Percentiles rank a stretch among this genome's conserved stretches.
phyloP scores from a whole-genome alignment of 1,139 yeast species.

The Pichiaceae sp. region DNA sequence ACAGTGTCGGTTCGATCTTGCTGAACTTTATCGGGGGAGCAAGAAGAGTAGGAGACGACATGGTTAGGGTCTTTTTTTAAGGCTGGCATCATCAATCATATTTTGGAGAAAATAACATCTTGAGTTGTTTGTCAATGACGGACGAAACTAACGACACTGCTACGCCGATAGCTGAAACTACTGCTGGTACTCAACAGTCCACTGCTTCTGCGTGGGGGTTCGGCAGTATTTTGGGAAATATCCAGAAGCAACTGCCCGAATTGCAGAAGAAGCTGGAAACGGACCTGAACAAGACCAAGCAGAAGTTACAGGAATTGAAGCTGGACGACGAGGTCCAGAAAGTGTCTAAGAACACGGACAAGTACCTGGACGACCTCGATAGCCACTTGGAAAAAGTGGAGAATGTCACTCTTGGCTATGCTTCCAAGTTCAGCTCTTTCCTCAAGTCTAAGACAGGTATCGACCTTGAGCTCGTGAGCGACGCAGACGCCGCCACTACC shows the following conservation, averaged over 20 bases:
- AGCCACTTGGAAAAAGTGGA: constrained; percentile 62
- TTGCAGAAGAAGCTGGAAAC: constrained; percentile 25
- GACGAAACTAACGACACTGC: not conserved
- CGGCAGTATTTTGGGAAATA: constrained; percentile 28
- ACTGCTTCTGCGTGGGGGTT: constrained; percentile 14
- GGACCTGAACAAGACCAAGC: constrained; percentile 13
- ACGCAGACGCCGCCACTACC: constrained; percentile 3
- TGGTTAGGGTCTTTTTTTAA: no score
- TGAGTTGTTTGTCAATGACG: not conserved
- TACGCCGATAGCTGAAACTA: not conserved
- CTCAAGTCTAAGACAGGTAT: constrained; percentile 8
- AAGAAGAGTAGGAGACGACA: constrained; percentile 17
- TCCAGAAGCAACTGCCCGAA: constrained; percentile 26
- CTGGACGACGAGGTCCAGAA: constrained; percentile 29
- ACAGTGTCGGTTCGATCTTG: constrained; percentile 59
- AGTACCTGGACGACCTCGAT: constrained; percentile 59
- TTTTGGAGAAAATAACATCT: no score
- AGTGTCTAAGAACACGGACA: constrained; percentile 39
- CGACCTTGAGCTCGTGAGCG: constrained; percentile 5
- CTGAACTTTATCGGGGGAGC: constrained; percentile 81
- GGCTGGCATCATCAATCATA: no score
- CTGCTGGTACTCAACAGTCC: not conserved
- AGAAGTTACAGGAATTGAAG: constrained; percentile 19
- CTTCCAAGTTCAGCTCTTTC: constrained; percentile 26
- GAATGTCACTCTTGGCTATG: constrained; percentile 51